Percentiles rank a stretch among this genome's conserved stretches.
phyloP scores from a whole-genome alignment of 2,329 filamentous ascomycete genomes.

The Coniochaeta pulveracea region DNA sequence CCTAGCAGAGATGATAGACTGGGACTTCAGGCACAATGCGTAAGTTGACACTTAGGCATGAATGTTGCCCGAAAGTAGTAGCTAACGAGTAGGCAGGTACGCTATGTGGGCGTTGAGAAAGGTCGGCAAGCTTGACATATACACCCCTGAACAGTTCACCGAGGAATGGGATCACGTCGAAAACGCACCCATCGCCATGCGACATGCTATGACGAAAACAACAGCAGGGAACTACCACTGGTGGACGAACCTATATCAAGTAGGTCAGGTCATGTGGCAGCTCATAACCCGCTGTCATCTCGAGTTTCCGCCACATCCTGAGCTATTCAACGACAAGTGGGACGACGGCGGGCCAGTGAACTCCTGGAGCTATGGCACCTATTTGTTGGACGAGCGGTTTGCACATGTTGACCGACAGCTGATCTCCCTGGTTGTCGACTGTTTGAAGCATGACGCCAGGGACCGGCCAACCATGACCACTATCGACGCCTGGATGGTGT shows the following conservation, averaged over 20 bases:
- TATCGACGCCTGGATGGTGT: not conserved
- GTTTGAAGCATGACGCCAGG: constrained; percentile 6
- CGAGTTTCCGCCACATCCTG: not conserved
- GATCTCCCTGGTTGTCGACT: constrained; percentile 4
- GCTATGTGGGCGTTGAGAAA: not conserved
- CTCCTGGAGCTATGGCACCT: constrained; percentile 5
- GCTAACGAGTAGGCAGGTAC: constrained; percentile 1
- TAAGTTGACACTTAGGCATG: not conserved
- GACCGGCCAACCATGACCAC: constrained; percentile 12
- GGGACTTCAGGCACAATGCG: not conserved
- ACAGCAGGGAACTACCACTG: constrained; percentile 4
- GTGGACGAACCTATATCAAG: constrained; percentile 4
- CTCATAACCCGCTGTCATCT: not conserved
- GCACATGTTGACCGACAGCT: constrained; percentile 2
- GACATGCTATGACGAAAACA: not conserved
- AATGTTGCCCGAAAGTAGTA: not conserved
- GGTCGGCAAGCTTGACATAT: constrained; percentile 5
- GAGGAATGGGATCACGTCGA: not conserved
- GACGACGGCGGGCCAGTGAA: not conserved
- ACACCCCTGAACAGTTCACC: constrained; percentile 5
- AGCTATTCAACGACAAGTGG: not conserved
- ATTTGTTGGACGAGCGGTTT: constrained; percentile 2
- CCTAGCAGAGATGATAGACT: not conserved
- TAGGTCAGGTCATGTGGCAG: constrained; percentile 2
- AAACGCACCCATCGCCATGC: not conserved